phyloP scores from a whole-genome alignment of 78 protist species.

The Emiliania huxleyi region DNA sequence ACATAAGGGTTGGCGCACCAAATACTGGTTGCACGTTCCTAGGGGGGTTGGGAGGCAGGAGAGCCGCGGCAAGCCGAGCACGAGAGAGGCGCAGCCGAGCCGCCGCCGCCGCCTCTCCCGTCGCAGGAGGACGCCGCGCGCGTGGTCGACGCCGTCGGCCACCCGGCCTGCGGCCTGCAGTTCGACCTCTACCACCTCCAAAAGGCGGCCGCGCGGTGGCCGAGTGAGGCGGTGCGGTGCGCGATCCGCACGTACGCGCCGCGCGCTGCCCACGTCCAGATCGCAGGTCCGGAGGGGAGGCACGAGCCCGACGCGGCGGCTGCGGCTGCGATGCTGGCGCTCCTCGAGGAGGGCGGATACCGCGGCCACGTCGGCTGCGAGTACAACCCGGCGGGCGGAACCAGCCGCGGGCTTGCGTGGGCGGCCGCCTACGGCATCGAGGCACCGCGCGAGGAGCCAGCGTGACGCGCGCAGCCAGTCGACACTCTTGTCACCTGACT shows the following conservation, averaged over 20 bases:
- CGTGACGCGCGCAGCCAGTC: too few relatives aligned
- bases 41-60: too few relatives aligned
- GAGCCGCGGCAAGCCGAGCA: too few relatives aligned
- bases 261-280: not conserved
- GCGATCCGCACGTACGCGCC: not conserved
- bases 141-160: not conserved
- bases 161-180: not conserved
- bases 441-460: too few relatives aligned
- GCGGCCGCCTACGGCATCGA: not conserved
- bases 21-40: too few relatives aligned
- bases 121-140: not conserved
- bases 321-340: not conserved
- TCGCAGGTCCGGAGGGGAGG: not conserved
- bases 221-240: not conserved
- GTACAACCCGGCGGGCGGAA: not conserved
- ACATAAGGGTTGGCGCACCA: too few relatives aligned
- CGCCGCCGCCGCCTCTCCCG: too few relatives aligned
- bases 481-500: too few relatives aligned
- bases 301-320: not conserved
- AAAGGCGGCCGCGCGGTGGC: not conserved
- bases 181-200: not conserved
- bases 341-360: not conserved
- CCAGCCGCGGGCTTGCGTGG: not conserved
- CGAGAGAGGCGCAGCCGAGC: too few relatives aligned
- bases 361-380: not conserved